Conservation (phyloP, 305 asterid species). For the Lippia alba region DNA sequence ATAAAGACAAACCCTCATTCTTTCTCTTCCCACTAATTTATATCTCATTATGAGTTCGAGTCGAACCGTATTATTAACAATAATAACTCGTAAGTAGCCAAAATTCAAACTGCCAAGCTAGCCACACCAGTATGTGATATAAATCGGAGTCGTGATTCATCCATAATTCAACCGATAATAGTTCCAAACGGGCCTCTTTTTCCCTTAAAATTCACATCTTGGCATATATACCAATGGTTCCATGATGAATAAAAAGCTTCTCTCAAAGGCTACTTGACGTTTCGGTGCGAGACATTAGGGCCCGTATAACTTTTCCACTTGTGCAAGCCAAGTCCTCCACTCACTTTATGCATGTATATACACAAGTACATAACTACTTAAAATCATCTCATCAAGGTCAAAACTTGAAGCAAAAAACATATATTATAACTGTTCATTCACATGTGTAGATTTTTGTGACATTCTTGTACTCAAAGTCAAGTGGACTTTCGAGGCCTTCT, state of each 20-base stretch:
- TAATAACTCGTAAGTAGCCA: too few species aligned
- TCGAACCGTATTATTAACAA: too few species aligned
- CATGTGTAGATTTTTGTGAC: constrained; percentile 39
- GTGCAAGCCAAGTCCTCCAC: constrained; percentile 64
- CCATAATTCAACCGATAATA: constrained; percentile 30
- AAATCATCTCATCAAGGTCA: constrained; percentile 58
- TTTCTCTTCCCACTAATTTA: too few species aligned
- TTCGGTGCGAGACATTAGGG: constrained; percentile 51
- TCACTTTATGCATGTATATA: constrained; percentile 37
- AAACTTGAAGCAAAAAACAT: constrained; percentile 60
- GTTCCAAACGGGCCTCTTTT: constrained; percentile 23
- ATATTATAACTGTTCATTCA: constrained; percentile 40
- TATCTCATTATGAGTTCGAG: too few species aligned
- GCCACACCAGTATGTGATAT: too few species aligned
- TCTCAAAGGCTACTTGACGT: constrained; percentile 55
- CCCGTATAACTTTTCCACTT: constrained; percentile 53
- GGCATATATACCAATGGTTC: constrained; percentile 31
- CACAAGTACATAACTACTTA: constrained; percentile 21
- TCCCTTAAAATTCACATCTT: constrained; percentile 41
- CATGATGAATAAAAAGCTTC: constrained; percentile 53
- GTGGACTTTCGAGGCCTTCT: constrained; percentile 42
- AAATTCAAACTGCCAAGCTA: too few species aligned
- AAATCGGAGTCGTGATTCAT: background rate
- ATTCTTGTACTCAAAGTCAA: constrained; percentile 58
- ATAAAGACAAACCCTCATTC: background rate